Percentiles rank a stretch among this genome's conserved stretches.
phyloP scores from a whole-genome alignment of 1,139 yeast species.

The Yarrowia galli region DNA sequence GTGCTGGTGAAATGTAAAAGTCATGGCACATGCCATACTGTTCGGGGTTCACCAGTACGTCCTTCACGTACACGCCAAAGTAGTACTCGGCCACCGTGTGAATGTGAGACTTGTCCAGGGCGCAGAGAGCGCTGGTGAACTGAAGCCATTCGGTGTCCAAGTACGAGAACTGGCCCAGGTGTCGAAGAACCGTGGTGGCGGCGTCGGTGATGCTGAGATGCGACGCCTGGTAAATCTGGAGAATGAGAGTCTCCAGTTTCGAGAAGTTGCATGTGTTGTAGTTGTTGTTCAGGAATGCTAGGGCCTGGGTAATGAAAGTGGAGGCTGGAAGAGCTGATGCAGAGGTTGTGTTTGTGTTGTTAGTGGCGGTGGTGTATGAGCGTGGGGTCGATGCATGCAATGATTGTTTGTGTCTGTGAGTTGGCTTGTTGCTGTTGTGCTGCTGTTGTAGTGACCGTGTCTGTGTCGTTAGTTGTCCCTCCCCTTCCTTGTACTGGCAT shows the following conservation, averaged over 20 bases:
- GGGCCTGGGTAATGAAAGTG: constrained; percentile 16
- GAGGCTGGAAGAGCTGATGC: constrained; percentile 11
- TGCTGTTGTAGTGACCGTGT: constrained; percentile 1
- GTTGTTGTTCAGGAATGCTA: constrained; percentile 26
- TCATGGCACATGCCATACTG: constrained; percentile 37
- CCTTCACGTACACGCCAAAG: constrained; percentile 21
- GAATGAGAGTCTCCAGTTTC: constrained; percentile 33
- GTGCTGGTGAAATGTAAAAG: constrained; percentile 25
- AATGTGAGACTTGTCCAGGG: constrained; percentile 9
- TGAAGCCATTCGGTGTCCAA: constrained; percentile 12
- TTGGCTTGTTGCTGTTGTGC: neutral
- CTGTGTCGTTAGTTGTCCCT: constrained; percentile 27
- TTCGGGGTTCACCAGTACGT: constrained; percentile 35
- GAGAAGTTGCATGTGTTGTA: constrained; percentile 20
- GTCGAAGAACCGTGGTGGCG: constrained; percentile 10
- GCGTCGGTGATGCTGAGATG: neutral
- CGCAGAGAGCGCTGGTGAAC: constrained; percentile 15
- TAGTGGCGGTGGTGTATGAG: constrained; percentile 9
- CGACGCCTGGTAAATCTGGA: constrained; percentile 24
- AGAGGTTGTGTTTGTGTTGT: constrained; percentile 20
- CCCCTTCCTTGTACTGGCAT: constrained; percentile 5
- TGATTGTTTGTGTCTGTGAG: constrained; percentile 10
- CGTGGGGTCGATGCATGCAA: constrained; percentile 16
- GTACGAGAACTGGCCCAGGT: constrained; percentile 26
- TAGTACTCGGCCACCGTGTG: constrained; percentile 11